Conservation (phyloP, 2,329 filamentous ascomycete species). For the Chaetomium olivaceum region DNA sequence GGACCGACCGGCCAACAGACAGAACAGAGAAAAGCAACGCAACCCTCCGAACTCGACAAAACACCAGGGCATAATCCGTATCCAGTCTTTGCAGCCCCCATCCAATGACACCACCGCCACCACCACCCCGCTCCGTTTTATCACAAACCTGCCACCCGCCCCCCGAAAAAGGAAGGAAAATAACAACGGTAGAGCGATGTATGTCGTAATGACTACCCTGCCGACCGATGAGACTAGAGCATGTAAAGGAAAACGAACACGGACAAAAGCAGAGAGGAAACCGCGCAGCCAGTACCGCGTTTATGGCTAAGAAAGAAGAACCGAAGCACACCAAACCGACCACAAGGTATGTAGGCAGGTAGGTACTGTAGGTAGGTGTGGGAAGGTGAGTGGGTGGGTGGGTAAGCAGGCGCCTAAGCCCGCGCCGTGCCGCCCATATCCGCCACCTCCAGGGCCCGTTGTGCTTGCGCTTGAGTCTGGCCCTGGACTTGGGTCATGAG, state of each 20-base stretch:
- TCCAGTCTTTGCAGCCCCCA: constrained; percentile 1
- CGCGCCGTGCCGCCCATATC: too few species aligned
- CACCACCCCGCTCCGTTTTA: not conserved
- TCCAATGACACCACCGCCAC: not conserved
- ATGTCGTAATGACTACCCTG: not conserved
- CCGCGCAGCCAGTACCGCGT: not conserved
- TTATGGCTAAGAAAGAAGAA: not conserved
- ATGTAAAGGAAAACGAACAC: not conserved
- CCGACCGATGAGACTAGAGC: too few species aligned
- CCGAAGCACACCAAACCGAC: not conserved
- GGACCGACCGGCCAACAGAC: not conserved
- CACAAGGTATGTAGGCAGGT: not conserved
- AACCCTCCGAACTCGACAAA: not conserved
- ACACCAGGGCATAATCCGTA: not conserved
- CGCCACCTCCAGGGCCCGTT: not conserved
- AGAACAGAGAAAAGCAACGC: not conserved
- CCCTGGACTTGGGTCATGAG: not conserved
- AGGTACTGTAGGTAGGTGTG: too few species aligned
- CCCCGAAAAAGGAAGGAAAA: not conserved
- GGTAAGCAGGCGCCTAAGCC: not conserved
- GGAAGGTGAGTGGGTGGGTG: too few species aligned
- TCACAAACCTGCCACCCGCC: not conserved
- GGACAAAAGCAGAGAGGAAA: not conserved
- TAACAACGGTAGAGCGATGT: not conserved
- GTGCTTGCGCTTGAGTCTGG: not conserved